Evolutionary conservation across 225 moss, liverwort and hornwort species (phyloP).

Genomic region (Pleurozium schreberi): DNA sequence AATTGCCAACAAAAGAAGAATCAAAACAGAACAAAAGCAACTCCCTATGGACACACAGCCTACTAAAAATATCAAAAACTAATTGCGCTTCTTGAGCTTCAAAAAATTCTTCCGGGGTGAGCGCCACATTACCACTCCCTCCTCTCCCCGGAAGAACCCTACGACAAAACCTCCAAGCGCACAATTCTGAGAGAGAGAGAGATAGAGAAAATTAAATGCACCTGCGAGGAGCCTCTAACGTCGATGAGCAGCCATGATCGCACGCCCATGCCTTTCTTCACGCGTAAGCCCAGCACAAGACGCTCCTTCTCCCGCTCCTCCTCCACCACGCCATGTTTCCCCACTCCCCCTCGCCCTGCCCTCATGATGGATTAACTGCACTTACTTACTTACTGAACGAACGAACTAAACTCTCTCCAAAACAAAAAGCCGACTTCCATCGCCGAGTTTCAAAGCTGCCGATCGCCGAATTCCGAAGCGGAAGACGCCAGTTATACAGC

Average conservation of each 20-base stretch:
- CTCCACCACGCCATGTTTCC: slow-evolving; percentile 13
- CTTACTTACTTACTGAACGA: too few relatives aligned
- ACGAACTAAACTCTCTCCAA: neutral
- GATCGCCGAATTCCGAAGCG: neutral
- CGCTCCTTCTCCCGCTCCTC: slow-evolving; percentile 63
- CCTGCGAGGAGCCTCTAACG: slow-evolving; percentile 63
- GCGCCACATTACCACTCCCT: neutral
- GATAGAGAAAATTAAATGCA: neutral
- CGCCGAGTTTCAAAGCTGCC: neutral
- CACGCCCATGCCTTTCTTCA: slow-evolving; percentile 80
- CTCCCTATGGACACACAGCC: neutral
- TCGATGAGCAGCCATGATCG: slow-evolving; percentile 89
- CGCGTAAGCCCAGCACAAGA: slow-evolving; percentile 42
- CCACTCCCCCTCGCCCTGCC: neutral
- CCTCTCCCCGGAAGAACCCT: neutral
- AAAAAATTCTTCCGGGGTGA: too few relatives aligned
- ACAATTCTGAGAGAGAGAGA: neutral
- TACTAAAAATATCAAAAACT: neutral
- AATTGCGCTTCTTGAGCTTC: neutral
- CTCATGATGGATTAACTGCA: neutral
- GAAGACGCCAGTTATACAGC: neutral
- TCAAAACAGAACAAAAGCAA: neutral
- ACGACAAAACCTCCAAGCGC: neutral
- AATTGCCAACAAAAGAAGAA: neutral
- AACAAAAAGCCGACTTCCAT: neutral